Evolutionary conservation across 352 stramenopile genomes (phyloP), one percentile per base, ranked within the genome.

Genomic region (Phytopythium sindhum): DNA sequence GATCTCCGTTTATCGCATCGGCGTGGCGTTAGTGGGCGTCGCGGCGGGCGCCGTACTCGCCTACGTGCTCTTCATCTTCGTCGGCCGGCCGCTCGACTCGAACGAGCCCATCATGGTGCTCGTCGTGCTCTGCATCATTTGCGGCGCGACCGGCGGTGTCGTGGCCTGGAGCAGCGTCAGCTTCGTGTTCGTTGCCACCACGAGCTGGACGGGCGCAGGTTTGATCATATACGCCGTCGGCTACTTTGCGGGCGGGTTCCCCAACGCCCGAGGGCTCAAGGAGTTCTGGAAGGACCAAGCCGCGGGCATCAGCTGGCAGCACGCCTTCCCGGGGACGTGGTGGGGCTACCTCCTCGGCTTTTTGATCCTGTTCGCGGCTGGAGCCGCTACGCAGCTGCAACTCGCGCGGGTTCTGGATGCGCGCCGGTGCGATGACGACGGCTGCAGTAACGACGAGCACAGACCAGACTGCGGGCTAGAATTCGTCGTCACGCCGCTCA

Each of bases 61-160:
- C 31, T 59, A 59, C 53, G 31, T 59, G 35, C 53, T 59, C 31
- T 59, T 59, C 53, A 47, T 59, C 21, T 59, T 59, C 53, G 10
- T 59, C 1, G 53, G 53, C 5, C 53, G 53, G 0, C 53, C 53
- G 53, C 29, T 47, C 21, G 23, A 47, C 53, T 21, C 29, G 11
- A 59, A 44, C 31, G 35, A 59, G 26, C 53, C 53, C n/a, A 33
- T 59, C 33, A 47, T 59, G 53, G 31, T 59, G n/a, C 35, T 59
- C 9, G 31, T 59, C 21, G 53, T 59, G n/a, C 53, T 59, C 31
- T 59, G 31, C 35, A 21, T 28, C 31, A 47, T 59, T 23, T 47
- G 31, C 9, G 35, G 53, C 19, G 10, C 9, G 9, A 21, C 48
- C 0, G 53, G 53, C 35, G 53, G 31, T 4, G 12, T 59, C 53